A percentile compares a stretch with the other conserved stretches of the same genome.
Conservation (phyloP, 176 grass and related monocot species). For the Sorghum bicolor region DNA sequence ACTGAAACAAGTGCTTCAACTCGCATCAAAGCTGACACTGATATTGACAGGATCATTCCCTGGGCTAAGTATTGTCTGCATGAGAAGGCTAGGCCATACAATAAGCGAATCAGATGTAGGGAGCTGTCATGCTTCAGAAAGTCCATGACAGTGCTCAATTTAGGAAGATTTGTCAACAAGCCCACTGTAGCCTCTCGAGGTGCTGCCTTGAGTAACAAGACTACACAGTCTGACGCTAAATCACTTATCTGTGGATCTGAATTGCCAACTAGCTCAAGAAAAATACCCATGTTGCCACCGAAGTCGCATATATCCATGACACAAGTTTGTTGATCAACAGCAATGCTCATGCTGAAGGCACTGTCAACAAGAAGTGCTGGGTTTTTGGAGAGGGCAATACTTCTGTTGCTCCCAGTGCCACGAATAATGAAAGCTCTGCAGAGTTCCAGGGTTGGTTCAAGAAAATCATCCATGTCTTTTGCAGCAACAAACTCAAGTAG, state of each 20-base stretch:
- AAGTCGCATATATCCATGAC: conserved; percentile 93
- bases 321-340: conserved; percentile 72
- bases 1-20: conserved; percentile 60
- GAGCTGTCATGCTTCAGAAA: conserved; percentile 48
- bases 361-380: conserved; percentile 71
- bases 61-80: conserved; percentile 86
- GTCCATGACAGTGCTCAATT: conserved; percentile 51
- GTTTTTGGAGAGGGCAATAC: conserved; percentile 68
- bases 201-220: conserved; percentile 73
- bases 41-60: conserved; percentile 92
- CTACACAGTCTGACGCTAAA: conserved; percentile 76
- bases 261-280: conserved; percentile 63
- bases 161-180: conserved; percentile 78
- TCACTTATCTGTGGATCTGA: conserved; percentile 66
- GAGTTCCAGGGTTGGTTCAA: conserved; percentile 84
- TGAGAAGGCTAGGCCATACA: conserved; percentile 81
- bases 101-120: conserved; percentile 55
- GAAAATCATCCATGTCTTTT: conserved; percentile 97
- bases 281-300: conserved; percentile 74
- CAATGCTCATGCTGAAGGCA: conserved; percentile 89
- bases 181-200: conserved; percentile 81
- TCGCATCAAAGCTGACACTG: conserved; percentile 60
- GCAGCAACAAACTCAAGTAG: conserved; percentile 86
- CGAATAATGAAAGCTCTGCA: conserved; percentile 83
- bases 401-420: conserved; percentile 73